phyloP scores from a whole-genome alignment of 108 stramenopile species.

The Fistulifera pelliculosa region DNA sequence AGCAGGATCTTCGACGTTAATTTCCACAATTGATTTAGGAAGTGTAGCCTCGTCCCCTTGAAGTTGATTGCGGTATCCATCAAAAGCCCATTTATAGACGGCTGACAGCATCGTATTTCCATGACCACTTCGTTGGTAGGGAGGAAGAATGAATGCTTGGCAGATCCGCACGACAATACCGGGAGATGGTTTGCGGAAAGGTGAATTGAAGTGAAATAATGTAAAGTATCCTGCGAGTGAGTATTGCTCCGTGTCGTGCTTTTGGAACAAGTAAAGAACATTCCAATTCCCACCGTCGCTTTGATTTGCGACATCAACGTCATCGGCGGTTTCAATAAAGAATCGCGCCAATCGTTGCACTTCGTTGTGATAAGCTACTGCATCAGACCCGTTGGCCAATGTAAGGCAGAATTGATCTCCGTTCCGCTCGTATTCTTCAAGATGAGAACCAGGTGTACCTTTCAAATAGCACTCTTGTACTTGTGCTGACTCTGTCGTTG shows the following conservation, averaged over 20 bases:
- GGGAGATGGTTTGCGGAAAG: conserved; percentile 65
- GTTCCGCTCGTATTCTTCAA: conserved; percentile 17
- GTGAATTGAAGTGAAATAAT: conserved; percentile 60
- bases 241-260: conserved; percentile 27
- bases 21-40: conserved; percentile 30
- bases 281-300: conserved; percentile 50
- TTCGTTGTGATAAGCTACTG: conserved; percentile 42
- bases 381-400: conserved; percentile 43
- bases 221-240: conserved; percentile 70
- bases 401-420: conserved; percentile 43
- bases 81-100: conserved; percentile 33
- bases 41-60: background rate
- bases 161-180: conserved; percentile 65
- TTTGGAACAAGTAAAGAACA: conserved; percentile 62
- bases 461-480: conserved; percentile 6
- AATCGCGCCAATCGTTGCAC: conserved; percentile 59
- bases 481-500: background rate
- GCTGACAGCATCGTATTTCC: conserved; percentile 46
- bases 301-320: conserved; percentile 37
- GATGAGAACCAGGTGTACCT: conserved; percentile 19
- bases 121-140: conserved; percentile 74
- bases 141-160: conserved; percentile 66
- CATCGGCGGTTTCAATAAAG: conserved; percentile 73
- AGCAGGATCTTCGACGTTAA: conserved; percentile 75
- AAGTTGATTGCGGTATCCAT: background rate